phyloP scores from a whole-genome alignment of 192 early-diverging fungal species.

The Umbelopsis sp. region DNA sequence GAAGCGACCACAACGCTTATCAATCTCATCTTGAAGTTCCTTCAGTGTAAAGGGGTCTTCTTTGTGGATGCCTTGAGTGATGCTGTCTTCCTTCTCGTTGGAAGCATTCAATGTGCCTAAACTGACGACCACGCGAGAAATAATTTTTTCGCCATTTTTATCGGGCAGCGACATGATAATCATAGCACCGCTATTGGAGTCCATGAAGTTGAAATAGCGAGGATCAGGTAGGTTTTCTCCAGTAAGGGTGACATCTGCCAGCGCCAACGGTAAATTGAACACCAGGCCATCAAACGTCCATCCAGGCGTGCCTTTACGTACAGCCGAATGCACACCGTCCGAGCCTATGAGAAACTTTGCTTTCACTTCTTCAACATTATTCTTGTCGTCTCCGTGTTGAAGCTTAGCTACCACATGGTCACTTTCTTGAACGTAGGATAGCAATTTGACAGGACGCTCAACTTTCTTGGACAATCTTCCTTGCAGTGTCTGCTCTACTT shows the following conservation, averaged over 20 bases:
- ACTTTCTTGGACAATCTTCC: not conserved
- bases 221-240: conserved; percentile 11
- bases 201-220: not conserved
- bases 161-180: not conserved
- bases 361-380: not conserved
- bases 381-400: not conserved
- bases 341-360: conserved; percentile 32
- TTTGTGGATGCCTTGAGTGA: not conserved
- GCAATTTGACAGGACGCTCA: conserved; percentile 25
- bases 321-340: conserved; percentile 36
- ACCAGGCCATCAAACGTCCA: conserved; percentile 33
- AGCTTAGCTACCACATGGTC: conserved; percentile 9
- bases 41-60: not conserved
- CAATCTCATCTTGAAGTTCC: not conserved
- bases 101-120: not conserved
- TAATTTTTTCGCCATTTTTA: not conserved
- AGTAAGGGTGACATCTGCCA: conserved; percentile 27
- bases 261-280: conserved; percentile 1
- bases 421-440: conserved; percentile 19
- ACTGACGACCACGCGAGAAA: not conserved
- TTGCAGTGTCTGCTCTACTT: conserved; percentile 12
- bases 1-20: not conserved
- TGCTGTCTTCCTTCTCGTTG: not conserved
- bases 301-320: conserved; percentile 16
- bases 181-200: not conserved